phyloP scores from a whole-genome alignment of 2,329 filamentous ascomycete genomes.

The Colletotrichum liaoningense region DNA sequence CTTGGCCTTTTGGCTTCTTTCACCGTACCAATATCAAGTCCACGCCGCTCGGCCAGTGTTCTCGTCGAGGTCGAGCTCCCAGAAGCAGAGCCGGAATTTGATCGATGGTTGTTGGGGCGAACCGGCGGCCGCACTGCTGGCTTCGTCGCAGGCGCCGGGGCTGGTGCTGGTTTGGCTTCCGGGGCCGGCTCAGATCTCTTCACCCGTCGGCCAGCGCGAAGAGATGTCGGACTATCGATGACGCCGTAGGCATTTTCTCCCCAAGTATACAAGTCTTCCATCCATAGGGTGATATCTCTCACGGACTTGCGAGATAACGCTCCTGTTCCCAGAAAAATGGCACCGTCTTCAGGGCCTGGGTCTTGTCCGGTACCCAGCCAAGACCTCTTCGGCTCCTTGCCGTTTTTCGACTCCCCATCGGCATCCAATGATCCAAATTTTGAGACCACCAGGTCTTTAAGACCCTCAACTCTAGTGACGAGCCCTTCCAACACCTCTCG shows the following conservation, averaged over 20 bases:
- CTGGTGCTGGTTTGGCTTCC: not conserved
- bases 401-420: constrained; percentile 41
- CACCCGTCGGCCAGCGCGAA: constrained; percentile 61
- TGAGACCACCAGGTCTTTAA: constrained; percentile 89
- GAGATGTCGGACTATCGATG: constrained; percentile 79
- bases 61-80: constrained; percentile 26
- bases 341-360: constrained; percentile 80
- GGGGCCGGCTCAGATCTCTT: constrained; percentile 41
- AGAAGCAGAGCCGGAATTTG: constrained; percentile 26
- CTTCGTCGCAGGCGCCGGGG: not conserved
- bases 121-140: constrained; percentile 2
- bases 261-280: constrained; percentile 87
- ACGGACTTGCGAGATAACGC: constrained; percentile 78
- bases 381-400: constrained; percentile 42
- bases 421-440: constrained; percentile 72
- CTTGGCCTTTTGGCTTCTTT: constrained; percentile 24
- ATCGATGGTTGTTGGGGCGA: not conserved
- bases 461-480: constrained; percentile 80
- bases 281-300: constrained; percentile 82
- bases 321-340: constrained; percentile 86
- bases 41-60: constrained; percentile 35
- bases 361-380: constrained; percentile 83
- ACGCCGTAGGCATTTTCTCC: constrained; percentile 89
- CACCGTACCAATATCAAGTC: constrained; percentile 33
- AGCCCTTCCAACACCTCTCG: constrained; percentile 94